These are phyloP conservation scores for Xylaria nigripes DNA, from an alignment of 495 filamentous ascomycete genomes.

Conservation along the genomic window DNA sequence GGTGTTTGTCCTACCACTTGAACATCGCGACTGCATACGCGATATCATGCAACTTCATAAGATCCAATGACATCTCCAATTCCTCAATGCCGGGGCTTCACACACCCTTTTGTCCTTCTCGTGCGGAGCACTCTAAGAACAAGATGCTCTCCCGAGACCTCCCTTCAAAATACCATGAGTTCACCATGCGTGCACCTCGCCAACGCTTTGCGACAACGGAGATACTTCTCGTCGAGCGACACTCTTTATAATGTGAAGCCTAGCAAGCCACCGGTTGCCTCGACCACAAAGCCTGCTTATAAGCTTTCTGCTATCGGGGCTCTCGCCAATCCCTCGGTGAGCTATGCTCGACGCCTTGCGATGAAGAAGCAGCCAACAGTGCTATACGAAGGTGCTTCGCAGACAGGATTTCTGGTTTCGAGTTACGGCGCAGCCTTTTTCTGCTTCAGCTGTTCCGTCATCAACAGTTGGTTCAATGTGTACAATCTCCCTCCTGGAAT, in stretches of 20 bases:
- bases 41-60: background rate
- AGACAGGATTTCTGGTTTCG: conserved; percentile 48
- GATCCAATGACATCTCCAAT: conserved; percentile 1
- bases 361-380: conserved; percentile 35
- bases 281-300: background rate
- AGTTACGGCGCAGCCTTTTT: conserved; percentile 48
- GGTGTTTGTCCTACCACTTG: no score
- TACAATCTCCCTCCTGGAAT: conserved; percentile 37
- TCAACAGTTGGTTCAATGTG: conserved; percentile 43
- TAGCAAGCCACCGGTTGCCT: background rate
- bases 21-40: background rate
- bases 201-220: background rate
- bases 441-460: conserved; percentile 50
- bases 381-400: conserved; percentile 55
- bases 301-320: background rate
- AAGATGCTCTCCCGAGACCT: background rate
- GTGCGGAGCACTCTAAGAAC: conserved; percentile 3
- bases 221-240: background rate
- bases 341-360: conserved; percentile 39
- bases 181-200: background rate
- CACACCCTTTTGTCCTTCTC: conserved; percentile 10
- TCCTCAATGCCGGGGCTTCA: conserved; percentile 9
- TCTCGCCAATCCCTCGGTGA: background rate
- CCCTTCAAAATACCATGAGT: background rate
- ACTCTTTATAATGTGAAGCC: background rate